Evolutionary conservation across 768 basidiomycete species (phyloP).

Genomic region (Ephemerocybe angulata): DNA sequence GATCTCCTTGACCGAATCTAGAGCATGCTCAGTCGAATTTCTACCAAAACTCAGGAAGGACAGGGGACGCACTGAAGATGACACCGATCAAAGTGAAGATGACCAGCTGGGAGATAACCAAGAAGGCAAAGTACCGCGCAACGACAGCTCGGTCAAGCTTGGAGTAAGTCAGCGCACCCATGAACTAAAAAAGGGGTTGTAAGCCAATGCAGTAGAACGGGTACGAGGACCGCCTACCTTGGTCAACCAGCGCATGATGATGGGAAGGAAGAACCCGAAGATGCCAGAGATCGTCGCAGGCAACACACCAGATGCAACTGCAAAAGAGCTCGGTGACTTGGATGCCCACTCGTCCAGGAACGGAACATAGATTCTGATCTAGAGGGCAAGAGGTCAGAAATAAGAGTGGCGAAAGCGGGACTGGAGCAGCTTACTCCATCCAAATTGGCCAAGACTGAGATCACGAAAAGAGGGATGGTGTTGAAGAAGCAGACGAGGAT

Average conservation of each 20-base stretch:
- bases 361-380: conserved; percentile 64
- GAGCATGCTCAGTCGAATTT: background rate
- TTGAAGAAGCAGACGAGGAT: conserved; percentile 87
- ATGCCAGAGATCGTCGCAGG: conserved; percentile 85
- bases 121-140: conserved; percentile 89
- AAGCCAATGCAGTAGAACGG: conserved; percentile 41
- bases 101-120: conserved; percentile 89
- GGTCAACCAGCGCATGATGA: conserved; percentile 87
- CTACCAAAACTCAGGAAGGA: background rate
- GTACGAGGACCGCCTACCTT: conserved; percentile 35
- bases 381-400: conserved; percentile 1
- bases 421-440: conserved; percentile 51
- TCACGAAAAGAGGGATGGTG: conserved; percentile 85
- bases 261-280: conserved; percentile 88
- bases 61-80: conserved; percentile 63
- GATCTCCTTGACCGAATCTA: conserved; percentile 43
- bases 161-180: conserved; percentile 65
- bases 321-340: conserved; percentile 64
- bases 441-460: conserved; percentile 91
- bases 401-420: background rate
- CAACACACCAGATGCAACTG: conserved; percentile 86
- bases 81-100: conserved; percentile 94
- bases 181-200: conserved; percentile 57
- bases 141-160: conserved; percentile 87
- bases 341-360: conserved; percentile 74